phyloP scores from a whole-genome alignment of 2,329 filamentous ascomycete genomes.

The Fusarium lateritium region DNA sequence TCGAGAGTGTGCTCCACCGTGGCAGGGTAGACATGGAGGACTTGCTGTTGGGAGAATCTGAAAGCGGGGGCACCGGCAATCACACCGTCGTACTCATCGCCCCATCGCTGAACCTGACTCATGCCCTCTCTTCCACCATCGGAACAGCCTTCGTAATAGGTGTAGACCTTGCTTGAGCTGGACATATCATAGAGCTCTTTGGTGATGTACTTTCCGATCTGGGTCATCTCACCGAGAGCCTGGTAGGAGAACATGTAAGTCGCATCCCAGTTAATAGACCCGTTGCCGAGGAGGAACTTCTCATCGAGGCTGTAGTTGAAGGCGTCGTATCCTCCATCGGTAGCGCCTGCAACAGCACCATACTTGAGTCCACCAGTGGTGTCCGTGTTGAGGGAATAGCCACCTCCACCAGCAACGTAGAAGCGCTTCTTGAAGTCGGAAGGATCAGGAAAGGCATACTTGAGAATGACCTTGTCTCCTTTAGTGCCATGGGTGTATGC shows the following conservation, averaged over 20 bases:
- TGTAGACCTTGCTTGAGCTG: conserved; percentile 55
- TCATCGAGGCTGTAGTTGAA: conserved; percentile 57
- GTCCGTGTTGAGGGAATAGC: conserved; percentile 41
- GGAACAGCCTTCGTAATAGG: conserved; percentile 67
- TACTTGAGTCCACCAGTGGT: conserved; percentile 59
- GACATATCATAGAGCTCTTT: not conserved
- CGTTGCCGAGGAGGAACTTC: conserved; percentile 62
- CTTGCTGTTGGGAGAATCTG: conserved; percentile 6
- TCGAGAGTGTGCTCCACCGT: conserved; percentile 6
- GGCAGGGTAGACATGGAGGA: conserved; percentile 9
- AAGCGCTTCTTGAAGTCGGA: conserved; percentile 2
- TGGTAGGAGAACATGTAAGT: conserved; percentile 66
- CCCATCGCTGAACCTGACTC: conserved; percentile 42
- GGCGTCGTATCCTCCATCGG: conserved; percentile 61
- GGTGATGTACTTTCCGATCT: conserved; percentile 56
- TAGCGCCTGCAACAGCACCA: conserved; percentile 58
- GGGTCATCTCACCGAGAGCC: conserved; percentile 64
- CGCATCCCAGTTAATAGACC: conserved; percentile 65
- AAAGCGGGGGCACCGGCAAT: conserved; percentile 47
- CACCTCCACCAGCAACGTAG: conserved; percentile 13
- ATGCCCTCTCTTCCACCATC: conserved; percentile 64
- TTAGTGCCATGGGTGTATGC: conserved; percentile 8
- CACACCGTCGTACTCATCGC: conserved; percentile 37
- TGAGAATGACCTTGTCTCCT: conserved; percentile 8
- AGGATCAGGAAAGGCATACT: conserved; percentile 12